Evolutionary conservation across 768 basidiomycete species (phyloP).

Genomic region (Piloderma croceum): DNA sequence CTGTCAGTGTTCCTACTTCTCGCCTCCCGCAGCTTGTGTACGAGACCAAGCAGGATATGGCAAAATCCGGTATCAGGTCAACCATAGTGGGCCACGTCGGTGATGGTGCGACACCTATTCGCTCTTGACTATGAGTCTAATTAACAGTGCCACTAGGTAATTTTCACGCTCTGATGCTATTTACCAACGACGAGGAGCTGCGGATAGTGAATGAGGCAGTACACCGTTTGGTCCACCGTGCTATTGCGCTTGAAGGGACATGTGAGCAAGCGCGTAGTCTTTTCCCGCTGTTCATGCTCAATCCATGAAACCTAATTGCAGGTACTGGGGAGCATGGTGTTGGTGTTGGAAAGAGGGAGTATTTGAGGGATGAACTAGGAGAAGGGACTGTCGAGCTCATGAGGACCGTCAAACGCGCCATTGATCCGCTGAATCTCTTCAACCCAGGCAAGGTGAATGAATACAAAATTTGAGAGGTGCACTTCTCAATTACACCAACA

Average conservation of each 20-base stretch:
- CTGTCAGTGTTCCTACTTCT: slow-evolving; percentile 59
- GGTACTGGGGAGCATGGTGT: slow-evolving; percentile 87
- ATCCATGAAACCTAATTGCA: slow-evolving; percentile 20
- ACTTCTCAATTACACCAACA: too few species aligned
- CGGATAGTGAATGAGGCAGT: slow-evolving; percentile 51
- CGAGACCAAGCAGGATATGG: slow-evolving; percentile 77
- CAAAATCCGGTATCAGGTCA: slow-evolving; percentile 47
- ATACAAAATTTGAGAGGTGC: too few species aligned
- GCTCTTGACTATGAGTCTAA: neutral
- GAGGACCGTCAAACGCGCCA: slow-evolving; percentile 73
- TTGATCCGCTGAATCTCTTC: slow-evolving; percentile 77
- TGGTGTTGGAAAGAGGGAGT: slow-evolving; percentile 81
- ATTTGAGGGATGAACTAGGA: slow-evolving; percentile 79
- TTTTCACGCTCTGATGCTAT: slow-evolving; percentile 47
- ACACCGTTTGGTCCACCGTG: slow-evolving; percentile 67
- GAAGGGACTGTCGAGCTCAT: slow-evolving; percentile 76
- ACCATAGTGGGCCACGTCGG: slow-evolving; percentile 82
- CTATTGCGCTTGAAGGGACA: slow-evolving; percentile 69
- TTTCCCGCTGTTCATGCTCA: neutral
- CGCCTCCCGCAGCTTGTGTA: slow-evolving; percentile 62
- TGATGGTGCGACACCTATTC: slow-evolving; percentile 38
- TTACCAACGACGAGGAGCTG: slow-evolving; percentile 54
- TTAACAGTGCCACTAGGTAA: slow-evolving; percentile 30
- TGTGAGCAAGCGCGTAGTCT: slow-evolving; percentile 39
- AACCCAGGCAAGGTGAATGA: slow-evolving; percentile 74